Conservation (phyloP, 208 protist genomes). For the Polymyxa betae region DNA sequence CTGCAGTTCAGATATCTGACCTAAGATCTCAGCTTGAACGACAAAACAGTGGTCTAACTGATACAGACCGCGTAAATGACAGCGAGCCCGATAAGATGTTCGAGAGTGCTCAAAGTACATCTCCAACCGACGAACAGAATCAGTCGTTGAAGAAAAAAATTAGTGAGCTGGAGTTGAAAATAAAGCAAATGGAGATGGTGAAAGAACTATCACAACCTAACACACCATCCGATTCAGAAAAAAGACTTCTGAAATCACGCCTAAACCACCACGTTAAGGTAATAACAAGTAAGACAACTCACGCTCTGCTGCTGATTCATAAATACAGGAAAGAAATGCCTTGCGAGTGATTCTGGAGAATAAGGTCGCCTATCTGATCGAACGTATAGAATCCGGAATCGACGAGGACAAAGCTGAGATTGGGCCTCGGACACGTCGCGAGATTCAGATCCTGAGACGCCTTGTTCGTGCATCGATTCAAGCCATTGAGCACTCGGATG, state of each 20-base stretch:
- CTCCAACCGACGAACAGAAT: too few species aligned
- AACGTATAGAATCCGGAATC: slow-evolving; percentile 13
- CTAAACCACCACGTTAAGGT: too few species aligned
- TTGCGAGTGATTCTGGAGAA: slow-evolving; percentile 54
- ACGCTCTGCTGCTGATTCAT: neutral
- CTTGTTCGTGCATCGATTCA: slow-evolving; percentile 50
- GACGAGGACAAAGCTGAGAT: neutral
- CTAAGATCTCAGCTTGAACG: neutral
- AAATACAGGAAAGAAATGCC: slow-evolving; percentile 51
- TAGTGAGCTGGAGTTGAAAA: neutral
- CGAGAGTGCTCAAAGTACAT: too few species aligned
- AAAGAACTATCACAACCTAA: too few species aligned
- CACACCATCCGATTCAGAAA: too few species aligned
- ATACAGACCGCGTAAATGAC: neutral
- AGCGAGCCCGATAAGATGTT: too few species aligned
- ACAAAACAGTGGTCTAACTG: neutral
- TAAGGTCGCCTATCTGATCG: slow-evolving; percentile 50
- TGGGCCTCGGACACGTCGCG: neutral
- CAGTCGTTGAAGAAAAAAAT: neutral
- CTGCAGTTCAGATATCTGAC: neutral
- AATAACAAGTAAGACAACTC: neutral
- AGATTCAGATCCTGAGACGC: slow-evolving; percentile 48
- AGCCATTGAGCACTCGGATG: slow-evolving; percentile 52
- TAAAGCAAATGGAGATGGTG: neutral
- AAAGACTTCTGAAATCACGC: too few species aligned